These are phyloP conservation scores for Coniosporium apollinis DNA, from an alignment of 495 filamentous ascomycete genomes.

Conservation along the genomic window DNA sequence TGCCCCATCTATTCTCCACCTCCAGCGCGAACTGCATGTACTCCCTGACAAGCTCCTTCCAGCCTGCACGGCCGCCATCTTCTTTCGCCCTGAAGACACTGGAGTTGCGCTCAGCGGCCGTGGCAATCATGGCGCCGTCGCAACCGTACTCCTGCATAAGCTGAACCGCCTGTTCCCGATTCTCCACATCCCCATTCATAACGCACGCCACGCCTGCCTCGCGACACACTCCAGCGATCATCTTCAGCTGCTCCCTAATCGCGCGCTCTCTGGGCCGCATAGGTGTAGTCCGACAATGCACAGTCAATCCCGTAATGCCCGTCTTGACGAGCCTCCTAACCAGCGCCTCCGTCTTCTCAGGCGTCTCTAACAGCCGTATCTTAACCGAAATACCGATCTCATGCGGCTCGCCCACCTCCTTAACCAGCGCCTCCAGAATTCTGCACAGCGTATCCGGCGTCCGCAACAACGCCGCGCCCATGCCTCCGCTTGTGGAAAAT, in stretches of 20 bases:
- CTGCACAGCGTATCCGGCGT: conserved; percentile 66
- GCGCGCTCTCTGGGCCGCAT: conserved; percentile 85
- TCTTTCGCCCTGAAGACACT: conserved; percentile 56
- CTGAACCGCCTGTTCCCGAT: conserved; percentile 44
- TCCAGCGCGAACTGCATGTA: conserved; percentile 57
- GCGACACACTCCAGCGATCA: conserved; percentile 60
- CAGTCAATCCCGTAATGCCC: conserved; percentile 78
- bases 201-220: conserved; percentile 74
- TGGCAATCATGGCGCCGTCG: conserved; percentile 95
- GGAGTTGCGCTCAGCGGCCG: conserved; percentile 71
- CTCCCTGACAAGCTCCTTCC: conserved; percentile 55
- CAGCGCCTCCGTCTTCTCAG: conserved; percentile 50
- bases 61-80: conserved; percentile 48
- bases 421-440: conserved; percentile 68
- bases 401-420: conserved; percentile 53
- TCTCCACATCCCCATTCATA: conserved; percentile 85
- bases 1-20: conserved; percentile 69
- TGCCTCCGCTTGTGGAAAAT: conserved; percentile 77
- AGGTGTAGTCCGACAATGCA: conserved; percentile 89
- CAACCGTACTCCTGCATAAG: conserved; percentile 60
- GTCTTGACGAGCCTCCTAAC: conserved; percentile 62
- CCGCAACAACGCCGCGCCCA: conserved; percentile 80
- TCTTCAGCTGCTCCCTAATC: conserved; percentile 66
- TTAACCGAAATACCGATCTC: conserved; percentile 90
- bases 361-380: conserved; percentile 71